These are phyloP conservation scores for Leccinum solheimii DNA, from an alignment of 1,284 basidiomycete genomes.

Conservation along the genomic window DNA sequence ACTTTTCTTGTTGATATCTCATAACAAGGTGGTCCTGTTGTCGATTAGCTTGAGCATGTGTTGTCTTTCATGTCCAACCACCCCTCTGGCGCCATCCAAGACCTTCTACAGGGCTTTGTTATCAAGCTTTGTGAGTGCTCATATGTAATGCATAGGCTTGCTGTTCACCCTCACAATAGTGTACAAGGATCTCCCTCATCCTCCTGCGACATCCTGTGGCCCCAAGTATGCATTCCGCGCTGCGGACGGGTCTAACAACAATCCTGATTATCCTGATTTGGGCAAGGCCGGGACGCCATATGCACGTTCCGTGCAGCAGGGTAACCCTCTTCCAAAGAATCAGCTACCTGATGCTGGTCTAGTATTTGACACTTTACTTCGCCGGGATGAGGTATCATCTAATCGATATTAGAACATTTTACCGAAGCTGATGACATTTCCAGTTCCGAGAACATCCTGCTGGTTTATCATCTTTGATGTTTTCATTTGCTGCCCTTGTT, in stretches of 20 bases:
- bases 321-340: constrained; percentile 58
- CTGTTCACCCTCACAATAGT: constrained; percentile 42
- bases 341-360: constrained; percentile 77
- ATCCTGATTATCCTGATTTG: constrained; percentile 65
- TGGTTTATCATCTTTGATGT: constrained; percentile 77
- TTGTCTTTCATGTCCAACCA: constrained; percentile 63
- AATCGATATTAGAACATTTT: neutral
- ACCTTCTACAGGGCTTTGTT: constrained; percentile 52
- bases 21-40: neutral
- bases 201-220: constrained; percentile 66
- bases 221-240: constrained; percentile 62
- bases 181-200: constrained; percentile 78
- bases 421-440: constrained; percentile 1
- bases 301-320: constrained; percentile 76
- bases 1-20: neutral
- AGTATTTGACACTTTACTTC: constrained; percentile 64
- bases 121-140: constrained; percentile 54
- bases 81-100: constrained; percentile 49
- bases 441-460: constrained; percentile 77
- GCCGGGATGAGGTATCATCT: constrained; percentile 33
- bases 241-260: constrained; percentile 77
- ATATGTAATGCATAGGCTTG: neutral
- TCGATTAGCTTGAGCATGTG: constrained; percentile 62
- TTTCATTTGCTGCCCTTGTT: constrained; percentile 78
- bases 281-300: constrained; percentile 77